These are phyloP conservation scores for Besnoitia besnoiti DNA, from an alignment of 169 alveolate species.

Conservation along the genomic window DNA sequence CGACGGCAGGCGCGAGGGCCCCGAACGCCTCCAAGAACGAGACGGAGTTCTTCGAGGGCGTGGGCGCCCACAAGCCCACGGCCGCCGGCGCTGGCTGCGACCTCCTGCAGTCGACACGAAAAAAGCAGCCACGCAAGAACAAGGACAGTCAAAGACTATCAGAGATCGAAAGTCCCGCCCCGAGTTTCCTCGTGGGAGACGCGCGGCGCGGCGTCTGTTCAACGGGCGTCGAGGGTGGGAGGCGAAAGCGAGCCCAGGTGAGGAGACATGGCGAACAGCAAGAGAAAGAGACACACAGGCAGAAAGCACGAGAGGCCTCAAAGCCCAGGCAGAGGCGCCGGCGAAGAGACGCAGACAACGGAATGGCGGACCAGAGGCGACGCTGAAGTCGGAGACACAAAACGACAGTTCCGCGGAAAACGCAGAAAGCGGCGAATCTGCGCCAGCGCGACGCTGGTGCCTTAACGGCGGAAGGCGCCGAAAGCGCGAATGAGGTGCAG, in stretches of 20 bases:
- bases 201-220: too few species aligned
- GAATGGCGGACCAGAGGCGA: too few species aligned
- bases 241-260: too few species aligned
- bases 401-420: background rate
- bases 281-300: background rate
- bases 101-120: background rate
- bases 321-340: too few species aligned
- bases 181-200: too few species aligned
- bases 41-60: background rate
- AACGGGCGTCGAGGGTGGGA: too few species aligned
- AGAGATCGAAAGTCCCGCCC: too few species aligned
- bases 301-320: background rate
- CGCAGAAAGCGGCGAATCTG: background rate
- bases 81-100: background rate
- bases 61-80: background rate
- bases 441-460: background rate
- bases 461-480: background rate
- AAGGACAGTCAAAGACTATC: too few species aligned
- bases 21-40: background rate
- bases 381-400: too few species aligned
- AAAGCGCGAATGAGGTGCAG: background rate
- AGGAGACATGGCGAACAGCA: background rate
- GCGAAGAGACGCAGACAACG: too few species aligned
- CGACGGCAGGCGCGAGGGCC: conserved; percentile 25
- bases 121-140: background rate